Base-by-base conservation (phyloP, 306 rosid genomes). In the Gynostemma pentaphyllum region DNA sequence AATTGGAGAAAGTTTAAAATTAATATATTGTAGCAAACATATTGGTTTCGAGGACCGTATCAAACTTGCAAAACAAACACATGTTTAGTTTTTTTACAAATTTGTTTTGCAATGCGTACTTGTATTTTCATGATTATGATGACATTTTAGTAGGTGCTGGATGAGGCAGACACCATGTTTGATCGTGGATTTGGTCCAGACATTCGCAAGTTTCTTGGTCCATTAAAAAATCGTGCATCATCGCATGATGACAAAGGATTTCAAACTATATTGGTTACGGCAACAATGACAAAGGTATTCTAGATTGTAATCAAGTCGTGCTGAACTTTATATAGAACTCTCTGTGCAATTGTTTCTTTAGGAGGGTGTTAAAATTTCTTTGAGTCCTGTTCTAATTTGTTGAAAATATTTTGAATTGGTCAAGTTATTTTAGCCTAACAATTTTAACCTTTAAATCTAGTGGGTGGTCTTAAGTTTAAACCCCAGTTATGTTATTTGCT, bases 141-240 rank as follows among this genome's bases (percentile, higher is more conserved):
- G 49, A 69, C 68, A 64, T 36, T 41, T 71, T 73, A 55, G 72
- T 67, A 92, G 99, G 95, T 92, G 52, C 79, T 92, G 74, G 99
- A 92, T 69, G 99, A 92, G 82, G 99, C 96, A 24, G 96, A 92
- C 79, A 88, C 96, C 23, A 92, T 88, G 99, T 92, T 92, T 79
- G 99, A 92, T 82, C 87, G 80, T 54, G 99, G 96, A 37, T 88
- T 92, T 86, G 96, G 96, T 67, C 99, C 99, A 39, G 99, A 92
- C 67, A 92, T 92, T 53, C 87, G 80, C 69, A 88, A 92, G 79
- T 88, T 92, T 73, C 69, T 92, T 29, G 84, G 55, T 59, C 96
- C 99, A 29, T 67, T 88, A 74, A 88, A 81, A 36, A 65, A 72
- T 49, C 99, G 96, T 28, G 76, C 85, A 27, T 74, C 87, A 9